These are phyloP conservation scores for Daucus carota DNA, from an alignment of 129 eudicot species.

Conservation along the genomic window DNA sequence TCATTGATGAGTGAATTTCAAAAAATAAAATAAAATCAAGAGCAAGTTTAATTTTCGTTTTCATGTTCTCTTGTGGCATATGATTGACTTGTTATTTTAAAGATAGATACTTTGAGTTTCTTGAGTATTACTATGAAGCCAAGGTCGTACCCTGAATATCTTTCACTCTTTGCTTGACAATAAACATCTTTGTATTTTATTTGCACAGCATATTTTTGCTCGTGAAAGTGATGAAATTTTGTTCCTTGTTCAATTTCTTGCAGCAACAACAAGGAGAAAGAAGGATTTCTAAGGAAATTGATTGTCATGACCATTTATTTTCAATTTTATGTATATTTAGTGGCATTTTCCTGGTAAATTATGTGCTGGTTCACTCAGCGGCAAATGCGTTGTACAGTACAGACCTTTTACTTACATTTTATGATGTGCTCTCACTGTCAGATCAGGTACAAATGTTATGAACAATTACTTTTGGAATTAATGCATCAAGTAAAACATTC, in stretches of 20 bases:
- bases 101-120: background rate
- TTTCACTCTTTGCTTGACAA: background rate
- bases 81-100: background rate
- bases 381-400: constrained; percentile 69
- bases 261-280: constrained; percentile 52
- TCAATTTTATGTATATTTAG: constrained; percentile 60
- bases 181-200: background rate
- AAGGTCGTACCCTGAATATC: background rate
- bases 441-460: constrained; percentile 57
- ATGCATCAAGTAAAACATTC: background rate
- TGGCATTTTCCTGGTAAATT: constrained; percentile 70
- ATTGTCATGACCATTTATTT: constrained; percentile 60
- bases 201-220: background rate
- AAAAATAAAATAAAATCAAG: background rate
- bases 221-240: constrained; percentile 1
- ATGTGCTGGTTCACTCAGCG: constrained; percentile 65
- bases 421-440: constrained; percentile 65
- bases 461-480: background rate
- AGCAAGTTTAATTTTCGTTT: background rate
- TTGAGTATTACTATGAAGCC: background rate
- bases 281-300: constrained; percentile 40
- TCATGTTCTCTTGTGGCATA: background rate
- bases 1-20: background rate
- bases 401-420: constrained; percentile 69
- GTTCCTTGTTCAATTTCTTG: constrained; percentile 14